Evolutionary conservation across 495 filamentous ascomycete genomes (phyloP), one percentile per base, ranked within the genome.

Genomic region (Geoglossum glabrum): DNA sequence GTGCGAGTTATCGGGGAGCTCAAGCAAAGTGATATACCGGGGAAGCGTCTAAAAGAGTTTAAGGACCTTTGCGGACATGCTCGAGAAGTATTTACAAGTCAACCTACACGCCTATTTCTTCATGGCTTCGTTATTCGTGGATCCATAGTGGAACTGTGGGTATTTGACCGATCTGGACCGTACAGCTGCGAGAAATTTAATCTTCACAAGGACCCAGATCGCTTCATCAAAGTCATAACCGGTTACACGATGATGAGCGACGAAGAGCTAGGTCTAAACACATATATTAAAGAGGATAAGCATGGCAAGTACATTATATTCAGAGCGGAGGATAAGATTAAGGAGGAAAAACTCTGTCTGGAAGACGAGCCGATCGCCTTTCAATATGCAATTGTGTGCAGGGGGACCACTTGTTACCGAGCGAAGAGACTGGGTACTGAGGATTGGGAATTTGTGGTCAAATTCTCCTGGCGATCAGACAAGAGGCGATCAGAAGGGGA

Each of bases 161-260:
- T 71, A 25, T 74, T 73, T 64, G 69, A 73, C 64, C 66, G 72
- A 54, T 72, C 70, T 59, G 69, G 70, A 46, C 60, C 63, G 52
- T 75, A 73, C 60, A 68, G 68, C 58, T 67, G 65, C 61, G 65
- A 61, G 19, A 25, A 60, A 43, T 69, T 74, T 59, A 62, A 74
- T 64, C 63, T 73, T 59, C 64, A 64, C 50, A 54, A 69, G 57
- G 60, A 73, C 27, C 66, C 64, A 19, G 47, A 67, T 56, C 61
- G 60, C 15, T 69, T 69, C 52, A 64, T 67, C 34, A 59, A 62
- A 51, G 60, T 62, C 33, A 63, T 71, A 59, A 61, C 59, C 19
- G 66, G 62, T 2, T 71, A 71, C 46, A 33, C 58, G 3, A 64
- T 64, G 55, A 67, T 69, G 60, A 58, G 49, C n/a, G 61, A 66